These are phyloP conservation scores for Chrysopogon serrulatus DNA, from an alignment of 176 grass and related monocot genomes.

Conservation along the genomic window DNA sequence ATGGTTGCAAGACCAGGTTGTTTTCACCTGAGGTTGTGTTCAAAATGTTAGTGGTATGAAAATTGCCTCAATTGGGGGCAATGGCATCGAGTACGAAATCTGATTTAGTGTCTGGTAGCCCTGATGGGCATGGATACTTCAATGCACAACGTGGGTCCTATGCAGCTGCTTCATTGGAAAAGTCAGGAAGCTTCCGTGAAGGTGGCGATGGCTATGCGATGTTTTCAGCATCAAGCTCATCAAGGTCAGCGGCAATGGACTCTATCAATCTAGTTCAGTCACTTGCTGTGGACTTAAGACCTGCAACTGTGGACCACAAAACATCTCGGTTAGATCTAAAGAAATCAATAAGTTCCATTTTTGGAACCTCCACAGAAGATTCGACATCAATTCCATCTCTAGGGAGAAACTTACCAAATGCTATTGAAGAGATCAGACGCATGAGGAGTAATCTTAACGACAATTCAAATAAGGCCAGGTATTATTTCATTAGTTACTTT, in stretches of 20 bases:
- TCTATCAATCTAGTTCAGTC: constrained; percentile 58
- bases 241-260: constrained; percentile 48
- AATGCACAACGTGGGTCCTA: constrained; percentile 48
- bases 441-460: constrained; percentile 63
- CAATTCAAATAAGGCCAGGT: constrained; percentile 60
- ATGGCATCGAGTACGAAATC: constrained; percentile 80
- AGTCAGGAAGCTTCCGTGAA: constrained; percentile 61
- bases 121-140: constrained; percentile 67
- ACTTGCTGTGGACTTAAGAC: constrained; percentile 55
- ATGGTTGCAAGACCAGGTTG: constrained; percentile 34
- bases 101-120: constrained; percentile 53
- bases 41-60: constrained; percentile 16
- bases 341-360: constrained; percentile 59
- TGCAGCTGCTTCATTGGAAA: constrained; percentile 64
- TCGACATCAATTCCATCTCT: constrained; percentile 39
- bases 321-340: constrained; percentile 53
- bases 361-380: constrained; percentile 57
- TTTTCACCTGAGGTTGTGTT: constrained; percentile 21
- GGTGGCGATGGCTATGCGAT: constrained; percentile 41
- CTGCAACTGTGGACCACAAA: constrained; percentile 52
- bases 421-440: constrained; percentile 66
- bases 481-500: constrained; percentile 20
- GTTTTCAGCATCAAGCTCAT: constrained; percentile 47
- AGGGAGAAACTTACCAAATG: constrained; percentile 41
- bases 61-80: constrained; percentile 29